Conservation (phyloP, 1,284 basidiomycete species). For the Malassezia furfur region DNA sequence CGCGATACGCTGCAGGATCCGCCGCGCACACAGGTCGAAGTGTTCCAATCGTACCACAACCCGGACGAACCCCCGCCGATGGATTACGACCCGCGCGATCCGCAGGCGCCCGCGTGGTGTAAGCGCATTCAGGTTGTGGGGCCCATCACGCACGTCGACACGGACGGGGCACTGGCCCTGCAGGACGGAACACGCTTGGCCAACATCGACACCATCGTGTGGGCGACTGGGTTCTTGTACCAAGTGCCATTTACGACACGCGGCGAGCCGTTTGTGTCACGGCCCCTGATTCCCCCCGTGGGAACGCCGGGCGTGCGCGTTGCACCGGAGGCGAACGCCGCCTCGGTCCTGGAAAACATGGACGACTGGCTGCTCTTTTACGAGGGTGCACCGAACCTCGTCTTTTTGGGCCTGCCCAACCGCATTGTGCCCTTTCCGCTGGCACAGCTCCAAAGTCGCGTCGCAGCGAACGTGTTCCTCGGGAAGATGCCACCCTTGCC, state of each 20-base stretch:
- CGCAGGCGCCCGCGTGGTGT: slow-evolving; percentile 26
- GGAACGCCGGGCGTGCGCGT: slow-evolving; percentile 2
- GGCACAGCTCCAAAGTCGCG: slow-evolving; percentile 28
- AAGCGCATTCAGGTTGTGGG: slow-evolving; percentile 34
- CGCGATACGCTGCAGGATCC: background rate
- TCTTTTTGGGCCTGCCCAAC: slow-evolving; percentile 33
- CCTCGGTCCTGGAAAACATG: slow-evolving; percentile 23
- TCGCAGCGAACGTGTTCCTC: slow-evolving; percentile 18
- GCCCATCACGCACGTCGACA: slow-evolving; percentile 17
- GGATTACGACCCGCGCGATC: slow-evolving; percentile 39
- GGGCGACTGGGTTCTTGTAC: slow-evolving; percentile 43
- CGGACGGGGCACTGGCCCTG: slow-evolving; percentile 18
- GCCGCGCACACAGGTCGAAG: background rate
- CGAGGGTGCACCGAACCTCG: slow-evolving; percentile 23
- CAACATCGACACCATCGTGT: slow-evolving; percentile 38
- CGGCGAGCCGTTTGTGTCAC: background rate
- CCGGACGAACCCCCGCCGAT: slow-evolving; percentile 29
- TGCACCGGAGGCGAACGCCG: background rate
- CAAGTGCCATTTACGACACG: slow-evolving; percentile 24
- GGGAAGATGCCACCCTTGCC: slow-evolving; percentile 18
- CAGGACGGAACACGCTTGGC: slow-evolving; percentile 13
- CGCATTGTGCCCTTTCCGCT: slow-evolving; percentile 43
- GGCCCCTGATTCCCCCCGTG: slow-evolving; percentile 17
- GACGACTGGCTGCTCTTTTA: slow-evolving; percentile 45
- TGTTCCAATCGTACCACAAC: slow-evolving; percentile 29